Evolutionary conservation across 108 stramenopile genomes (phyloP).

Genomic region (Nitzschia sp.): DNA sequence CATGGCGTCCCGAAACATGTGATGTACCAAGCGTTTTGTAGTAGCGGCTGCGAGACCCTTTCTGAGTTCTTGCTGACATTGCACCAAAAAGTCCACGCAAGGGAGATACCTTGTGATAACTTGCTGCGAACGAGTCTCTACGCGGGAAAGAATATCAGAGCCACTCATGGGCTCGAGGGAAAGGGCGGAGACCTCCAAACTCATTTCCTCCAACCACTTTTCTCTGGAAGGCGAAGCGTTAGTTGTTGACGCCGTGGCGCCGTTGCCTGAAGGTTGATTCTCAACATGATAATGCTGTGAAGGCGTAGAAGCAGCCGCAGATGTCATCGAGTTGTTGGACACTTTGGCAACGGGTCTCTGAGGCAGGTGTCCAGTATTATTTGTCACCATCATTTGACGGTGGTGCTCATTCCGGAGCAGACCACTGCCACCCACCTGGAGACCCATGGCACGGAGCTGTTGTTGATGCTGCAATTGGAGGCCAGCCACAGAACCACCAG

Average conservation of each 20-base stretch:
- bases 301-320: neutral
- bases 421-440: neutral
- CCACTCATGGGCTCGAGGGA: slow-evolving; percentile 69
- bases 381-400: neutral
- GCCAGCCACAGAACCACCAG: neutral
- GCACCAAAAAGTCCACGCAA: slow-evolving; percentile 85
- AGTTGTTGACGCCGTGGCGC: neutral
- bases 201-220: slow-evolving; percentile 37
- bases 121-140: slow-evolving; percentile 56
- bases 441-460: slow-evolving; percentile 1
- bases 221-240: slow-evolving; percentile 8
- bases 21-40: slow-evolving; percentile 26
- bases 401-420: neutral
- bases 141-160: slow-evolving; percentile 49
- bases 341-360: neutral
- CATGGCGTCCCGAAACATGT: slow-evolving; percentile 46
- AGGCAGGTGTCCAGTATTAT: neutral
- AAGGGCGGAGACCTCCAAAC: slow-evolving; percentile 40
- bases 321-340: neutral
- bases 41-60: slow-evolving; percentile 68
- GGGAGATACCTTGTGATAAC: slow-evolving; percentile 75
- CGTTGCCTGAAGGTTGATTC: no score
- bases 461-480: slow-evolving; percentile 13
- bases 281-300: slow-evolving; percentile 13
- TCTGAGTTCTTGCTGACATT: slow-evolving; percentile 83